These are phyloP conservation scores for Biscogniauxia marginata DNA, from an alignment of 2,329 filamentous ascomycete species.

Conservation along the genomic window DNA sequence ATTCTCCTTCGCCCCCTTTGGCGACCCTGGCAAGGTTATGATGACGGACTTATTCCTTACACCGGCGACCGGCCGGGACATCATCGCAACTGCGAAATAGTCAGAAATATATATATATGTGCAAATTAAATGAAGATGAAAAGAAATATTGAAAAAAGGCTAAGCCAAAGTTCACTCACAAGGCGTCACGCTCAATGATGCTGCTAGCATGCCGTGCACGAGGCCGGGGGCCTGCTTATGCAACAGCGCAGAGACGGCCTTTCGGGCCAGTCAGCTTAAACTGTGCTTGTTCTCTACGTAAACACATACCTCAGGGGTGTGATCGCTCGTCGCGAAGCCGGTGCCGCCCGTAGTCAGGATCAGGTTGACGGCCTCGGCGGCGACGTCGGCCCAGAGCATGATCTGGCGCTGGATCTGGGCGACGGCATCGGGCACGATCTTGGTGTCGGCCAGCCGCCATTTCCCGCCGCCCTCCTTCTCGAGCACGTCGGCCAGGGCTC, in stretches of 20 bases:
- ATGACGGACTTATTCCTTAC: conserved; percentile 79
- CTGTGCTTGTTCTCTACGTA: neutral
- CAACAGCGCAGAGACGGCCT: conserved; percentile 77
- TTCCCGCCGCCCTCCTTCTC: conserved; percentile 61
- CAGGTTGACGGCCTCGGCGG: conserved; percentile 63
- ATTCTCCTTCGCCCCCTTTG: conserved; percentile 93
- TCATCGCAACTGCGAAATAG: conserved; percentile 74
- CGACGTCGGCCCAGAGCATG: conserved; percentile 68
- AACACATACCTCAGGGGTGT: conserved; percentile 76
- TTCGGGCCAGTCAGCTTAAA: conserved; percentile 5
- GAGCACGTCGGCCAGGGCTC: conserved; percentile 68
- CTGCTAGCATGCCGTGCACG: conserved; percentile 90
- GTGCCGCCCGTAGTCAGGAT: conserved; percentile 90
- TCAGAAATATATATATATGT: no score
- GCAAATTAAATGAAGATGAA: neutral
- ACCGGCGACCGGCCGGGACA: conserved; percentile 91
- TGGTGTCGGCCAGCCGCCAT: conserved; percentile 68
- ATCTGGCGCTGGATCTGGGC: conserved; percentile 74
- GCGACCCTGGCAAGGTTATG: conserved; percentile 87
- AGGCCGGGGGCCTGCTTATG: conserved; percentile 86
- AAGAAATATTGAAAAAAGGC: neutral
- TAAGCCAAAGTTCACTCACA: conserved; percentile 58
- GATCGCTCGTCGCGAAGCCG: conserved; percentile 81
- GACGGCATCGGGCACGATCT: conserved; percentile 78
- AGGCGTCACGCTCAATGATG: conserved; percentile 82